Percentiles rank a stretch among this genome's conserved stretches.
These are phyloP conservation scores for Ustulina deusta DNA, from an alignment of 2,329 filamentous ascomycete species.

Conservation along the genomic window DNA sequence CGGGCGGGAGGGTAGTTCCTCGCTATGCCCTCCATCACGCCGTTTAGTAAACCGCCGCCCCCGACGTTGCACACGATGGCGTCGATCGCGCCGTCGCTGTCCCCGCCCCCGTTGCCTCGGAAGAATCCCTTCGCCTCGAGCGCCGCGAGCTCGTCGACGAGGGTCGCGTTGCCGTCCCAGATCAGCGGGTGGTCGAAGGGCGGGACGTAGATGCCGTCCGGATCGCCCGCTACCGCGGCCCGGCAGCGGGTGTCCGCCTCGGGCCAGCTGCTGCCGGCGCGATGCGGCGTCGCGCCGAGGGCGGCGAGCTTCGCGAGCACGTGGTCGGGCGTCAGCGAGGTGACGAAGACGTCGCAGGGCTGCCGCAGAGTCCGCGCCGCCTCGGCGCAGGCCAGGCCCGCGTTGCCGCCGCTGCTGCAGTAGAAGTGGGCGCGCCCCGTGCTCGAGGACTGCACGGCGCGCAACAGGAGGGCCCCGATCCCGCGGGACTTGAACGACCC, in stretches of 20 bases:
- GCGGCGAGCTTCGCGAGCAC: slow-evolving; percentile 79
- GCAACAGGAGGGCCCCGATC: slow-evolving; percentile 77
- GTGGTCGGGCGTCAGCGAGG: slow-evolving; percentile 70
- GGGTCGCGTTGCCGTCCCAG: slow-evolving; percentile 73
- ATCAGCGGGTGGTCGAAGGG: slow-evolving; percentile 77
- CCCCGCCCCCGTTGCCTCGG: slow-evolving; percentile 41
- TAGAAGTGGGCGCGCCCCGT: slow-evolving; percentile 74
- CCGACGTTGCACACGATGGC: slow-evolving; percentile 83
- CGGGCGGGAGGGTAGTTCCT: slow-evolving; percentile 44
- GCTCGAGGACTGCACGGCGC: slow-evolving; percentile 46
- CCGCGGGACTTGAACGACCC: slow-evolving; percentile 89
- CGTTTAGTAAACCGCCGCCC: slow-evolving; percentile 83
- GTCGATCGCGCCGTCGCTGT: slow-evolving; percentile 61
- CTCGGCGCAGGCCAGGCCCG: slow-evolving; percentile 82
- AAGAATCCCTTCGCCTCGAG: slow-evolving; percentile 55
- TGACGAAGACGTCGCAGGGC: slow-evolving; percentile 81
- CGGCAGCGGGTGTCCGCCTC: slow-evolving; percentile 76
- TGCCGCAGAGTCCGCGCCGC: slow-evolving; percentile 73
- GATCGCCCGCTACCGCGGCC: slow-evolving; percentile 65
- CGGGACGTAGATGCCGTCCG: slow-evolving; percentile 69
- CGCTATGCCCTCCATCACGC: slow-evolving; percentile 77
- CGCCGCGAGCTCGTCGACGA: slow-evolving; percentile 65
- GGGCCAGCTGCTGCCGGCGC: slow-evolving; percentile 74
- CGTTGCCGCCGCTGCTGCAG: slow-evolving; percentile 84
- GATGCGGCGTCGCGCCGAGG: slow-evolving; percentile 76